Conservation (phyloP, 306 rosid genomes). For the Malus sylvestris region DNA sequence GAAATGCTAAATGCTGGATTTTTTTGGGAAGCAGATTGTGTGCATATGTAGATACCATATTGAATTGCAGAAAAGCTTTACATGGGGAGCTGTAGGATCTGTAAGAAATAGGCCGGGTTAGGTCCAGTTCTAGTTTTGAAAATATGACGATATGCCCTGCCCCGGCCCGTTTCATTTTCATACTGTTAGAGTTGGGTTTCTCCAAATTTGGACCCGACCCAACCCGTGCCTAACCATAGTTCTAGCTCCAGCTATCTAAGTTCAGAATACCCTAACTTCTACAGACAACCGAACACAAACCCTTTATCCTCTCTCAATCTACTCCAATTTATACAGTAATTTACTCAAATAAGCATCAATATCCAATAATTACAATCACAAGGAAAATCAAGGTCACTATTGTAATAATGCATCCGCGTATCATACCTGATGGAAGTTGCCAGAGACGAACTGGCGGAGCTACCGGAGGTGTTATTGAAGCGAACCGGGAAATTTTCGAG, state of each 20-base stretch:
- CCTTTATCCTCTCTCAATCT: not conserved
- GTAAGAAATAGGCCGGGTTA: too few species aligned
- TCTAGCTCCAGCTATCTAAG: too few species aligned
- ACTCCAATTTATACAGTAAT: not conserved
- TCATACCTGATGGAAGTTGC: conserved; percentile 90
- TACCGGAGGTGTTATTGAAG: conserved; percentile 89
- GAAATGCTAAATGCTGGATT: too few species aligned
- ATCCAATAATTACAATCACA: not conserved
- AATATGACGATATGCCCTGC: too few species aligned
- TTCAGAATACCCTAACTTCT: not conserved
- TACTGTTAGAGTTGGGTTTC: accelerated
- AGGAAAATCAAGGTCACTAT: not conserved
- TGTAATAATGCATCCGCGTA: not conserved
- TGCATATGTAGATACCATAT: too few species aligned
- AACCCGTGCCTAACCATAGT: too few species aligned
- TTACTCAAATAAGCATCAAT: not conserved
- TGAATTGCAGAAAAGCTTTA: too few species aligned
- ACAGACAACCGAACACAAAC: not conserved
- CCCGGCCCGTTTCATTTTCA: too few species aligned
- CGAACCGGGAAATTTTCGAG: conserved; percentile 93
- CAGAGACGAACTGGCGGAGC: conserved; percentile 94
- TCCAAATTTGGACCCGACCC: too few species aligned
- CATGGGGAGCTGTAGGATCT: too few species aligned
- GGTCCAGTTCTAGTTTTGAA: too few species aligned
- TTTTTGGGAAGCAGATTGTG: too few species aligned